A percentile compares a stretch with the other conserved stretches of the same genome.
Conservation (phyloP, 1,284 basidiomycete species). For the Irpex sp. region DNA sequence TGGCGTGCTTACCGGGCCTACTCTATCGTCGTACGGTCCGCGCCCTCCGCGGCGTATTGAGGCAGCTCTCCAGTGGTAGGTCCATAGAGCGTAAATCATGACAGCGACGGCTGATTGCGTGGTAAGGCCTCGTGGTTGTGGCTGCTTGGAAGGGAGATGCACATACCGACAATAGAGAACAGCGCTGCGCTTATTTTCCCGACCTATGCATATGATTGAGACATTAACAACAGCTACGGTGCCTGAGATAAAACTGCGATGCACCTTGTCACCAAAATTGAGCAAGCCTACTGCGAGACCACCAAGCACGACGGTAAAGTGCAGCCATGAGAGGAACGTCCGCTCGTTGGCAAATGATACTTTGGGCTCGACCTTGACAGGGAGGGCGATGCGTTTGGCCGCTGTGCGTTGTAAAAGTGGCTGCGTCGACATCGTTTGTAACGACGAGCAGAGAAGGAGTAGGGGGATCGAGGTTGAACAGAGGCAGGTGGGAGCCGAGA, state of each 20-base stretch:
- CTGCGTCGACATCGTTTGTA: conserved; percentile 84
- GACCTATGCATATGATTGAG: conserved; percentile 43
- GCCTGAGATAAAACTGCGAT: conserved; percentile 16
- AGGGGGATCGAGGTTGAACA: conserved; percentile 7
- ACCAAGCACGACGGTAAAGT: conserved; percentile 93
- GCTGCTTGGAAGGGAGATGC: conserved; percentile 1
- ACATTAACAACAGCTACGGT: background rate
- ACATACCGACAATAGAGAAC: conserved; percentile 84
- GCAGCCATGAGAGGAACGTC: conserved; percentile 95
- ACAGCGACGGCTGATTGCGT: conserved; percentile 79
- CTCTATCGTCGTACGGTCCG: conserved; percentile 95
- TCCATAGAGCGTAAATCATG: conserved; percentile 94
- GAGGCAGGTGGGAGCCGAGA: conserved; percentile 2
- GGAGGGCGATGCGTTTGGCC: conserved; percentile 92
- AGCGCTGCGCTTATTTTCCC: conserved; percentile 90
- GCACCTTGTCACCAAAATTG: conserved; percentile 92
- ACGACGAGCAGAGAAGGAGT: conserved; percentile 15
- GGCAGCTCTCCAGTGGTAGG: conserved; percentile 94
- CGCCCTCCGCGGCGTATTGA: conserved; percentile 90
- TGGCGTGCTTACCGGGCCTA: conserved; percentile 66
- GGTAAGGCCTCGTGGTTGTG: background rate
- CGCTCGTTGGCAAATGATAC: conserved; percentile 95
- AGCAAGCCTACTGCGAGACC: conserved; percentile 94
- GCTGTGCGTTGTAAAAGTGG: conserved; percentile 96
- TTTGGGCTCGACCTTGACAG: conserved; percentile 91